phyloP scores from a whole-genome alignment of 257 asterid species.

The Solanum appendiculatum region DNA sequence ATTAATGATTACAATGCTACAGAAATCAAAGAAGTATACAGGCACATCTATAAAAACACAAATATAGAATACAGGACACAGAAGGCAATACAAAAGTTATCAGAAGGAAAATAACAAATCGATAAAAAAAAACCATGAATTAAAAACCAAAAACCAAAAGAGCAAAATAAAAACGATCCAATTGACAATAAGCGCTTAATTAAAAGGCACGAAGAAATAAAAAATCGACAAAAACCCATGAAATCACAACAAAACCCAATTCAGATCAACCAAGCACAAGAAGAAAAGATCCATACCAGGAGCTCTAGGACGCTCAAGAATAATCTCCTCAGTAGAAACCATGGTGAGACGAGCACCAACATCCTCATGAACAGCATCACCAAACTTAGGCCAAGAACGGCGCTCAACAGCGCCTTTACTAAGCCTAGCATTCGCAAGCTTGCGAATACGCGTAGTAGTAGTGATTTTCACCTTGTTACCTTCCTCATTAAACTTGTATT shows the following conservation, averaged over 20 bases:
- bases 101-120: not conserved
- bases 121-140: not conserved
- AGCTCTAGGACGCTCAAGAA: conserved; percentile 86
- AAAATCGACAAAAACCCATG: not conserved
- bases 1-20: not conserved
- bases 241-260: not conserved
- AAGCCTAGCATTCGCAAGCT: conserved; percentile 74
- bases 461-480: conserved; percentile 73
- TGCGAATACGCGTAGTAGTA: conserved; percentile 67
- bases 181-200: not conserved
- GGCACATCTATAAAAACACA: not conserved
- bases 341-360: conserved; percentile 73
- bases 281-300: conserved; percentile 30
- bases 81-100: not conserved
- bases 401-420: conserved; percentile 83
- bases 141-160: not conserved
- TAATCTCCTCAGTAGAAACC: conserved; percentile 90
- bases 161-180: not conserved
- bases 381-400: conserved; percentile 82
- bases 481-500: conserved; percentile 64
- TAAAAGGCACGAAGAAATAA: not conserved
- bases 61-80: not conserved
- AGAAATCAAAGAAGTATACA: not conserved
- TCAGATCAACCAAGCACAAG: not conserved
- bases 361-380: conserved; percentile 81